A percentile compares a stretch with the other conserved stretches of the same genome.
Evolutionary conservation across 2,329 filamentous ascomycete species (phyloP).

Genomic region (Pochonia chlamydosporia): DNA sequence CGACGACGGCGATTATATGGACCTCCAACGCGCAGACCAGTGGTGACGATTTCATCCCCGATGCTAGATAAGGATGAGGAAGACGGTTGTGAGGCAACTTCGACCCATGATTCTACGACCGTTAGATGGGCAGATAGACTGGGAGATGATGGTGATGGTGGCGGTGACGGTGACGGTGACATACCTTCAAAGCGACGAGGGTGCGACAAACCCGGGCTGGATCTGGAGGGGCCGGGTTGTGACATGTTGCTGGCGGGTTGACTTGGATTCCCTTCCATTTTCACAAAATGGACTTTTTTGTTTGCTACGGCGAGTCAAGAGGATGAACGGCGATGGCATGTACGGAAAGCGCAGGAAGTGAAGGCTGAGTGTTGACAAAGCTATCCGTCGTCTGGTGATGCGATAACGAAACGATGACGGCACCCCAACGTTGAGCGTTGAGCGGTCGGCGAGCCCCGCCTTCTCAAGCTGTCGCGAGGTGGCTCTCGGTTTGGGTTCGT

Average conservation of each 20-base stretch:
- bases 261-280: slow-evolving; percentile 22
- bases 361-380: not conserved
- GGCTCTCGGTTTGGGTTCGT: not conserved
- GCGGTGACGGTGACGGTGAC: slow-evolving; percentile 9
- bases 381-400: not conserved
- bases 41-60: slow-evolving; percentile 85
- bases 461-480: slow-evolving; percentile 2
- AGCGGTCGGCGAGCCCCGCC: slow-evolving; percentile 5
- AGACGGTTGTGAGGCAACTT: slow-evolving; percentile 86
- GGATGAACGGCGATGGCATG: not conserved
- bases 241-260: slow-evolving; percentile 18
- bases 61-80: slow-evolving; percentile 87
- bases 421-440: not conserved
- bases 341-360: not conserved
- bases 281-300: not conserved
- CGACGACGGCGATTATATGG: slow-evolving; percentile 57
- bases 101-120: slow-evolving; percentile 84
- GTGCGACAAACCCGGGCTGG: slow-evolving; percentile 23
- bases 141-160: not conserved
- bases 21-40: slow-evolving; percentile 71
- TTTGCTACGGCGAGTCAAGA: not conserved
- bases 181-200: slow-evolving; percentile 32
- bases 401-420: slow-evolving; percentile 1
- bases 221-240: slow-evolving; percentile 18
- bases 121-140: slow-evolving; percentile 11